phyloP scores from a whole-genome alignment of 148 eudicot genomes.

The Cornus florida region DNA sequence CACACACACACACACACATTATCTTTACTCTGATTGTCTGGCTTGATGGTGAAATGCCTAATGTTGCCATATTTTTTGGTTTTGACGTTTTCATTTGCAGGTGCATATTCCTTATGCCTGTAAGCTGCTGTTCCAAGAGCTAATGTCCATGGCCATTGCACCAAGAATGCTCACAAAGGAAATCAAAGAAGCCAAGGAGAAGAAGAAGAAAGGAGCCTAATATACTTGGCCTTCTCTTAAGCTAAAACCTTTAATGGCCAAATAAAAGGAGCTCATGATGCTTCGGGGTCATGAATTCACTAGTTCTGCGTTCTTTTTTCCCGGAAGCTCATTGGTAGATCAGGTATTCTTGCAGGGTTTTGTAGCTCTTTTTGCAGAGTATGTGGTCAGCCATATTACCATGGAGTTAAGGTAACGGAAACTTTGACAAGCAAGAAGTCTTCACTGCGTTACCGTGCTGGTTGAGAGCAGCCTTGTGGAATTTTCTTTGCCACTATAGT shows the following conservation, averaged over 20 bases:
- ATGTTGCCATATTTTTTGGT: not conserved
- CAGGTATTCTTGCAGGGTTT: not conserved
- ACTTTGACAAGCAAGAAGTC: too few species aligned
- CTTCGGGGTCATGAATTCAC: not conserved
- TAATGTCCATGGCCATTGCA: slow-evolving; percentile 98
- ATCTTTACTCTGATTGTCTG: not conserved
- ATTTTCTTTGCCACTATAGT: too few species aligned
- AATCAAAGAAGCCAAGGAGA: slow-evolving; percentile 57
- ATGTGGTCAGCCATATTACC: not conserved
- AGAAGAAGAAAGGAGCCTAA: slow-evolving; percentile 68
- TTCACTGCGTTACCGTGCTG: too few species aligned
- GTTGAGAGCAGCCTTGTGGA: too few species aligned
- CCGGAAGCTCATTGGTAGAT: not conserved
- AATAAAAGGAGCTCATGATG: not conserved
- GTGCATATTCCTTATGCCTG: slow-evolving; percentile 97
- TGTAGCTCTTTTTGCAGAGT: not conserved
- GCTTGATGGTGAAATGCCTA: not conserved
- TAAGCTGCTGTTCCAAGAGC: slow-evolving; percentile 95
- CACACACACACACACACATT: not conserved
- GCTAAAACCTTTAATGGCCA: not conserved
- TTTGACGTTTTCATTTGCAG: slow-evolving; percentile 34
- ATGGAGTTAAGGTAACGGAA: not conserved
- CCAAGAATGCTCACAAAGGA: slow-evolving; percentile 97
- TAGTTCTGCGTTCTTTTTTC: not conserved
- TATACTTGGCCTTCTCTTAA: not conserved